phyloP scores from a whole-genome alignment of 2,329 filamentous ascomycete species.

The Colletotrichum sp. region DNA sequence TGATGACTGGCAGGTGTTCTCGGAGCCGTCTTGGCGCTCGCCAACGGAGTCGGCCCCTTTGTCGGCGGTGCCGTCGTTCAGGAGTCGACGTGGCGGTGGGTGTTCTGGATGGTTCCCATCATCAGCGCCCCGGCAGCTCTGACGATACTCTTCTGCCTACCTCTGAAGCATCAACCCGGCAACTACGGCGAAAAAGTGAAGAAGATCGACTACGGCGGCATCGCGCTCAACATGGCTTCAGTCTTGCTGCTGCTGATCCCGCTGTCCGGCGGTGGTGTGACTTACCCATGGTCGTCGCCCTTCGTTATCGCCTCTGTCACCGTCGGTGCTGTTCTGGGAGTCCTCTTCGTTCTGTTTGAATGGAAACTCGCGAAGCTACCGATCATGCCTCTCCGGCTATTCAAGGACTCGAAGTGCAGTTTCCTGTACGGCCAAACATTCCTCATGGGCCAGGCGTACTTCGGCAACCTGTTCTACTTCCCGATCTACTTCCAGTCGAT shows the following conservation, averaged over 20 bases:
- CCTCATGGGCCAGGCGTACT: conserved; percentile 32
- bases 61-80: conserved; percentile 33
- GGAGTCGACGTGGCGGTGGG: conserved; percentile 33
- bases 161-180: conserved; percentile 26
- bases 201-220: conserved; percentile 32
- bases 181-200: conserved; percentile 28
- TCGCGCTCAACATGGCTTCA: conserved; percentile 29
- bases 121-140: conserved; percentile 23
- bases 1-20: conserved; percentile 20
- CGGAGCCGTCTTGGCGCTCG: conserved; percentile 31
- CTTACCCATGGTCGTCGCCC: conserved; percentile 29
- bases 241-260: conserved; percentile 30
- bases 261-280: conserved; percentile 30
- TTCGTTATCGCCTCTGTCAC: conserved; percentile 27
- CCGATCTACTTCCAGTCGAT: conserved; percentile 37
- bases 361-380: conserved; percentile 30
- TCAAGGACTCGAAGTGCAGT: conserved; percentile 24
- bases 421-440: conserved; percentile 27
- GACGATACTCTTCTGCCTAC: conserved; percentile 31
- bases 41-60: conserved; percentile 42
- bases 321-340: conserved; percentile 22
- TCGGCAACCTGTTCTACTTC: conserved; percentile 32
- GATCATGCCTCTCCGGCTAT: conserved; percentile 32
- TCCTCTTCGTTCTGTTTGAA: conserved; percentile 30
- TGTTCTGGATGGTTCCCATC: conserved; percentile 31